These are phyloP conservation scores for Eucalyptus marginata DNA, from an alignment of 345 rosid species.

Conservation along the genomic window DNA sequence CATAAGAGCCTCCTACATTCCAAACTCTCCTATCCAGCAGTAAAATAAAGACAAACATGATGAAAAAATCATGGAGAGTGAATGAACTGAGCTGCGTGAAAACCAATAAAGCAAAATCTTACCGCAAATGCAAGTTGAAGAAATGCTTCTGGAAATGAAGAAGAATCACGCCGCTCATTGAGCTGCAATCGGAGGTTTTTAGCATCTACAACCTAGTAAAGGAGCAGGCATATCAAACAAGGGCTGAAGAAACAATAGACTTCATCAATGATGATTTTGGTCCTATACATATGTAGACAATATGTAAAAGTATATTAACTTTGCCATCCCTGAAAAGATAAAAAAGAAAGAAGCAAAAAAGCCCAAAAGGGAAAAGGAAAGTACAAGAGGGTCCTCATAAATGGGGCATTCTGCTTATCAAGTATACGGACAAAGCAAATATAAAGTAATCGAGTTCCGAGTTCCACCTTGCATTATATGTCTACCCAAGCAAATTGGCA, in stretches of 20 bases:
- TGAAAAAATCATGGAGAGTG: background rate
- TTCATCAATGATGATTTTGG: background rate
- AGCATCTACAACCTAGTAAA: constrained; percentile 91
- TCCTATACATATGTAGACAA: background rate
- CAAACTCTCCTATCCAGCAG: background rate
- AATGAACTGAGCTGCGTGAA: background rate
- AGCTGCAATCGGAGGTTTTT: constrained; percentile 80
- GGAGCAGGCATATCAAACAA: background rate
- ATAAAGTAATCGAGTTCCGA: background rate
- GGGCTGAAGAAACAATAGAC: background rate
- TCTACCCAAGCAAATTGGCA: background rate
- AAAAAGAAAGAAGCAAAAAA: background rate
- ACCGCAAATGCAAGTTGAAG: constrained; percentile 94
- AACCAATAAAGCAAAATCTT: background rate
- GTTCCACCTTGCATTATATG: background rate
- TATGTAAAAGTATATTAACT: background rate
- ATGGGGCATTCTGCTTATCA: background rate
- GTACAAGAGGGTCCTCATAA: background rate
- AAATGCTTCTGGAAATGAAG: constrained; percentile 86
- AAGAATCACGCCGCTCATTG: constrained; percentile 29
- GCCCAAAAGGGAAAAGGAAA: background rate
- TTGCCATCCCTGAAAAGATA: background rate
- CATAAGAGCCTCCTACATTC: background rate
- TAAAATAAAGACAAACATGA: background rate
- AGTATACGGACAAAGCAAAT: background rate